phyloP scores from a whole-genome alignment of 768 basidiomycete genomes.

The Leccinum broughii region DNA sequence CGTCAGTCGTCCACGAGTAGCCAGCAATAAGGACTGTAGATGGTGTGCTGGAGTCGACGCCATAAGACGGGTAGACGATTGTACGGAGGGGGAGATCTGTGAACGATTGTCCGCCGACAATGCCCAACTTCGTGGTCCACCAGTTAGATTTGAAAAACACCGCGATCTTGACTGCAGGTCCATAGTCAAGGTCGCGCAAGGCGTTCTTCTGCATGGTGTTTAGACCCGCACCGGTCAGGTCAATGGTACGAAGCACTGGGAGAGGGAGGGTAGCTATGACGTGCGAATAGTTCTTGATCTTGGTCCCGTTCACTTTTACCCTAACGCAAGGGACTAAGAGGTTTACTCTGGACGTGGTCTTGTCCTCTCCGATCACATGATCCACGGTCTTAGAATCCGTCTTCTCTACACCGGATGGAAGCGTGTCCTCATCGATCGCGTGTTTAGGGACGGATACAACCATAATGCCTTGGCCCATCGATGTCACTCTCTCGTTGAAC shows the following conservation, averaged over 20 bases:
- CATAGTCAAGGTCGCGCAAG: constrained; percentile 40
- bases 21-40: constrained; percentile 40
- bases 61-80: constrained; percentile 27
- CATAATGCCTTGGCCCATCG: constrained; percentile 13
- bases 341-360: neutral
- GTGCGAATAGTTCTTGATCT: constrained; percentile 33
- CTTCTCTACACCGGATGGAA: neutral
- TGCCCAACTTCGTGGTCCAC: constrained; percentile 40
- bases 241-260: constrained; percentile 36
- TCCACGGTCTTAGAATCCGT: neutral
- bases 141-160: constrained; percentile 44
- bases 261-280: constrained; percentile 46
- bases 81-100: constrained; percentile 34
- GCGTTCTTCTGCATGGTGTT: constrained; percentile 36
- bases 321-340: constrained; percentile 2
- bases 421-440: neutral
- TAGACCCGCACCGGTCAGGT: constrained; percentile 31
- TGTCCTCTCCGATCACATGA: neutral
- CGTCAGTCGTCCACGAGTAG: constrained; percentile 43
- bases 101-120: constrained; percentile 42
- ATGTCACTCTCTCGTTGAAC: constrained; percentile 19
- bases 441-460: constrained; percentile 4
- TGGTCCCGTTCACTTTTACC: constrained; percentile 9
- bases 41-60: constrained; percentile 19
- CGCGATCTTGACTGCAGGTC: constrained; percentile 42